phyloP scores from a whole-genome alignment of 371 early-diverging fungal species.

The Mortierella sp. region DNA sequence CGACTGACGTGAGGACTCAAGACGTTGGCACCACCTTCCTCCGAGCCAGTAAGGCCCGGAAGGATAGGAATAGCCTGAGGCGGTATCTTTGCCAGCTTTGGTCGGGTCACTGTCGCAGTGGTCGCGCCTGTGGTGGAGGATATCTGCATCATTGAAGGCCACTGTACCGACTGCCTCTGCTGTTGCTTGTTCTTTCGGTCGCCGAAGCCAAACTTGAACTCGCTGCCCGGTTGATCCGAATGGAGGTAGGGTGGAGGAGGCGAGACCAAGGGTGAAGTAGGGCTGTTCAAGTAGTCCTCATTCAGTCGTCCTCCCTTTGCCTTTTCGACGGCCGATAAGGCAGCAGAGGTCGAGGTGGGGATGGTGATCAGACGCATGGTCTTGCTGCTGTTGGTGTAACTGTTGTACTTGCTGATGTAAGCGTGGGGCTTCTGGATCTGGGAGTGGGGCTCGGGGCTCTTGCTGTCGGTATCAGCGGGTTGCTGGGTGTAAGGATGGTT shows the following conservation, averaged over 20 bases:
- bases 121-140: conserved; percentile 20
- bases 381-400: conserved; percentile 40
- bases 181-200: conserved; percentile 11
- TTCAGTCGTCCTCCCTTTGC: conserved; percentile 9
- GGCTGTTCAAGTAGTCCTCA: conserved; percentile 18
- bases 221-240: conserved; percentile 14
- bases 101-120: conserved; percentile 24
- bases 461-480: conserved; percentile 12
- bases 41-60: neutral
- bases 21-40: neutral
- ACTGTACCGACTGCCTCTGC: conserved; percentile 14
- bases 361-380: conserved; percentile 27
- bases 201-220: neutral
- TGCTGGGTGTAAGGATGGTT: conserved; percentile 33
- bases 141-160: conserved; percentile 26
- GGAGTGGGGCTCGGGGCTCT: neutral
- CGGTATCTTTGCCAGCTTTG: conserved; percentile 28
- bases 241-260: conserved; percentile 46
- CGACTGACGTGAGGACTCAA: conserved; percentile 9
- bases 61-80: conserved; percentile 28
- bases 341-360: conserved; percentile 5
- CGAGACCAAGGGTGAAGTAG: conserved; percentile 33
- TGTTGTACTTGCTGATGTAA: conserved; percentile 33
- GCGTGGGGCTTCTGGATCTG: conserved; percentile 7
- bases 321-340: conserved; percentile 5